Conservation (phyloP, 306 rosid genomes). For the Malus sieversii region DNA sequence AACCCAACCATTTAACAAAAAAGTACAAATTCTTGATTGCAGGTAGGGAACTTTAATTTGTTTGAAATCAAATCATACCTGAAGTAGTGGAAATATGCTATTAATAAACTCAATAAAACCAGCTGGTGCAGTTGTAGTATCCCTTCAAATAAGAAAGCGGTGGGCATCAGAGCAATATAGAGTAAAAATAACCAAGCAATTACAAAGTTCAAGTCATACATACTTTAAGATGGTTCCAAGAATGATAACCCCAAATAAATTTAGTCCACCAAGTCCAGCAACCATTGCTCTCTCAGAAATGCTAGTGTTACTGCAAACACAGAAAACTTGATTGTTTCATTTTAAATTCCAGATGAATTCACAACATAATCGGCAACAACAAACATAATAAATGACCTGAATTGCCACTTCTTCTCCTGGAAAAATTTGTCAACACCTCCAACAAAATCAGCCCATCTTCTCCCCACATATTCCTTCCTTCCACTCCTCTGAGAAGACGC, state of each 20-base stretch:
- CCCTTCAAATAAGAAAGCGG: conserved; percentile 45
- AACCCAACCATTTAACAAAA: not conserved
- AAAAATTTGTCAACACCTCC: conserved; percentile 73
- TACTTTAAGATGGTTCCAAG: conserved; percentile 97
- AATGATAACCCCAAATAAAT: conserved; percentile 85
- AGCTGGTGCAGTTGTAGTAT: conserved; percentile 51
- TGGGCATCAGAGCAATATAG: conserved; percentile 15
- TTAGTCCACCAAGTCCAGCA: conserved; percentile 86
- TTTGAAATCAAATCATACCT: conserved; percentile 41
- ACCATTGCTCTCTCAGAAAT: conserved; percentile 77
- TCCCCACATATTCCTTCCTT: conserved; percentile 90
- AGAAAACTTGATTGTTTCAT: conserved; percentile 12
- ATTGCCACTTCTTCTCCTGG: conserved; percentile 75
- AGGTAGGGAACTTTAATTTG: conserved; percentile 2
- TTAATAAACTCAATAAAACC: conserved; percentile 73
- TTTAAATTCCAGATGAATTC: conserved; percentile 9
- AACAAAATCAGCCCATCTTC: conserved; percentile 88
- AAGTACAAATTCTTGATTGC: not conserved
- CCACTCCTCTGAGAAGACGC: conserved; percentile 69
- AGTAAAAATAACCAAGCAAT: conserved; percentile 12
- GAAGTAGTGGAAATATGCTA: conserved; percentile 87
- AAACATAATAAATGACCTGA: conserved; percentile 51
- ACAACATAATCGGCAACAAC: not conserved
- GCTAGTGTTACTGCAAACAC: conserved; percentile 54
- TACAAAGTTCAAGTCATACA: conserved; percentile 19